These are phyloP conservation scores for Cadophora malorum DNA, from an alignment of 2,329 filamentous ascomycete genomes.

Conservation along the genomic window DNA sequence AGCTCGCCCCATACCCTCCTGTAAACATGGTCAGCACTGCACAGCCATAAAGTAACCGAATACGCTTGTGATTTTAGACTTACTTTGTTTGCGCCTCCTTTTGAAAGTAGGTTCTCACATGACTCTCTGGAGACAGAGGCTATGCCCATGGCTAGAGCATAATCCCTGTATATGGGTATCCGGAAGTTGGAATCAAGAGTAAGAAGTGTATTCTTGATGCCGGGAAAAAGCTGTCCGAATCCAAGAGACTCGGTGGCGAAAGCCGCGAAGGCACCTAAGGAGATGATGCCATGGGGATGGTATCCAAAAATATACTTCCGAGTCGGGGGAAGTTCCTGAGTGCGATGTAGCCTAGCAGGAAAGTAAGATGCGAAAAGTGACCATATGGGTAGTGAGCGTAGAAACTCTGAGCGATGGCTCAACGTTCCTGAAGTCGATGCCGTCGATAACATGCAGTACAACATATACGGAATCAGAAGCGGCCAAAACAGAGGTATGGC, in stretches of 20 bases:
- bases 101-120: slow-evolving; percentile 85
- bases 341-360: slow-evolving; percentile 86
- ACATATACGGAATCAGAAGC: slow-evolving; percentile 73
- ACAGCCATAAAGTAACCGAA: not conserved
- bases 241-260: slow-evolving; percentile 91
- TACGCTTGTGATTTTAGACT: not conserved
- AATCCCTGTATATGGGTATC: slow-evolving; percentile 92
- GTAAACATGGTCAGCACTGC: slow-evolving; percentile 33
- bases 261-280: slow-evolving; percentile 90
- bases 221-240: slow-evolving; percentile 86
- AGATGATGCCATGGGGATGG: slow-evolving; percentile 97
- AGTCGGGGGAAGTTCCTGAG: slow-evolving; percentile 76
- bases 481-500: slow-evolving; percentile 94
- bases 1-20: slow-evolving; percentile 87
- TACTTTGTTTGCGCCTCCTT: slow-evolving; percentile 72
- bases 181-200: slow-evolving; percentile 97
- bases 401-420: slow-evolving; percentile 73
- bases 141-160: slow-evolving; percentile 86
- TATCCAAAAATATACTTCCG: slow-evolving; percentile 97
- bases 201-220: slow-evolving; percentile 90
- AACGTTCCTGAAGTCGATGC: slow-evolving; percentile 78
- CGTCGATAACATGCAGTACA: slow-evolving; percentile 83
- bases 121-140: slow-evolving; percentile 90
- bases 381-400: slow-evolving; percentile 80
- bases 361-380: slow-evolving; percentile 92